A percentile compares a stretch with the other conserved stretches of the same genome.
phyloP scores from a whole-genome alignment of 1,284 basidiomycete species.

The Lentinula novae-zelandiae region DNA sequence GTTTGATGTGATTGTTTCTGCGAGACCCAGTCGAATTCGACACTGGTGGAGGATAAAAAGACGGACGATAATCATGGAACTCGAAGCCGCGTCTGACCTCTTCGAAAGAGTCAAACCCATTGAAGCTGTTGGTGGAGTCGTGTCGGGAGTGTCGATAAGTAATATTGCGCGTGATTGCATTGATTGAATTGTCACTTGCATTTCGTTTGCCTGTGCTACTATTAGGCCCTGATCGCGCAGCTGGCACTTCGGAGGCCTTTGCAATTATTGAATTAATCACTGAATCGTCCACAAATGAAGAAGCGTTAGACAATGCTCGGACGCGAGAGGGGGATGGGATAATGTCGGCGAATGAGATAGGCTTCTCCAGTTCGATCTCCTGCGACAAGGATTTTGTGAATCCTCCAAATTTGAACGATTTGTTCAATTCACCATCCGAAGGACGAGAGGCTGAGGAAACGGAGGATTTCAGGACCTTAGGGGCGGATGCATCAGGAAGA shows the following conservation, averaged over 20 bases:
- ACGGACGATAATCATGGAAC: conserved; percentile 54
- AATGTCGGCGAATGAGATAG: conserved; percentile 66
- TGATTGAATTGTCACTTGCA: conserved; percentile 21
- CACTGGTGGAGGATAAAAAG: conserved; percentile 55
- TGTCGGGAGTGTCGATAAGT: conserved; percentile 38
- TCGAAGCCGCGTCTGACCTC: conserved; percentile 73
- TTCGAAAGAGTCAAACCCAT: conserved; percentile 68
- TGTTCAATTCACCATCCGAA: conserved; percentile 63
- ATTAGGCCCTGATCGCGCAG: conserved; percentile 29
- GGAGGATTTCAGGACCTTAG: conserved; percentile 19
- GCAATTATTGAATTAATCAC: conserved; percentile 59
- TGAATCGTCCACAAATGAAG: conserved; percentile 49
- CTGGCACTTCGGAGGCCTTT: conserved; percentile 35
- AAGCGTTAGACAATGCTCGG: conserved; percentile 43
- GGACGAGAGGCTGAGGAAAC: conserved; percentile 41
- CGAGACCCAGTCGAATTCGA: conserved; percentile 3
- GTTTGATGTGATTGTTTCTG: conserved; percentile 34
- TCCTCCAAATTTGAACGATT: conserved; percentile 71
- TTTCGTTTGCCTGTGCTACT: conserved; percentile 41
- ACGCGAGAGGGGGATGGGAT: conserved; percentile 59
- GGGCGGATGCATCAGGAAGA: not conserved
- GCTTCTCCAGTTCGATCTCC: conserved; percentile 19
- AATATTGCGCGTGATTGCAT: conserved; percentile 19
- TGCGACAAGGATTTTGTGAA: conserved; percentile 29
- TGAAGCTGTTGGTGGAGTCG: conserved; percentile 60